phyloP scores from a whole-genome alignment of 2,329 filamentous ascomycete species.

The Claviceps sp. region DNA sequence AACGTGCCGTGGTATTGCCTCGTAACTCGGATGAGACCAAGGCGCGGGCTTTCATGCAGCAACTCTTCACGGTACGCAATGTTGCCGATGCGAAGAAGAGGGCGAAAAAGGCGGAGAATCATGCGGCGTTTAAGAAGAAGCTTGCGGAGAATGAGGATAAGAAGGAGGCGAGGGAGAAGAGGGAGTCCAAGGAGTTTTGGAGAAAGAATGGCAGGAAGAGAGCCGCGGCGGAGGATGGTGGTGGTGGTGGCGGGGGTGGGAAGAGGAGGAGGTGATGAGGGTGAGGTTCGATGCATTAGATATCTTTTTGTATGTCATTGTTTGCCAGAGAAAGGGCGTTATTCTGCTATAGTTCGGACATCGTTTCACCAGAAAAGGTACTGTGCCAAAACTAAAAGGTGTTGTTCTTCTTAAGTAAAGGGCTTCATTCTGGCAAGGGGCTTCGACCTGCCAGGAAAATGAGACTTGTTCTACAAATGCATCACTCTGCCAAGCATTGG shows the following conservation, averaged over 20 bases:
- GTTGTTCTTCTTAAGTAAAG: no score
- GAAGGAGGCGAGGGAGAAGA: slow-evolving; percentile 75
- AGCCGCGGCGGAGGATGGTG: slow-evolving; percentile 28
- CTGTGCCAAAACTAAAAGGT: no score
- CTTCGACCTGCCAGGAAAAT: no score
- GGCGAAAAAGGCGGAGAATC: slow-evolving; percentile 78
- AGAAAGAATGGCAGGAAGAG: slow-evolving; percentile 69
- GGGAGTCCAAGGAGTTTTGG: slow-evolving; percentile 89
- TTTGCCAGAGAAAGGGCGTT: no score
- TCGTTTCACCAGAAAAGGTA: no score
- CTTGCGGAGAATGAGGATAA: slow-evolving; percentile 73
- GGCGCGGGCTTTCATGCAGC: slow-evolving; percentile 79
- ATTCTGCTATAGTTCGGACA: no score
- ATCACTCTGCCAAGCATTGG: no score
- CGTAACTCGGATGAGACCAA: slow-evolving; percentile 78
- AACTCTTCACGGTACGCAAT: slow-evolving; percentile 79
- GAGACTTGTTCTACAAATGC: no score
- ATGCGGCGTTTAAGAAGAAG: slow-evolving; percentile 68
- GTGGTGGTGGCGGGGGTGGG: slow-evolving; percentile 21
- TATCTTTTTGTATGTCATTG: background rate
- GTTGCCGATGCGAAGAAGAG: slow-evolving; percentile 77
- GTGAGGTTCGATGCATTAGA: background rate
- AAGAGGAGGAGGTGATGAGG: slow-evolving; percentile 16
- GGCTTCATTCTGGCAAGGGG: no score
- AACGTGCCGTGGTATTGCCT: slow-evolving; percentile 76